Base-by-base conservation (phyloP, 2,329 filamentous ascomycete species). In the Drechslerella coelobrocha region DNA sequence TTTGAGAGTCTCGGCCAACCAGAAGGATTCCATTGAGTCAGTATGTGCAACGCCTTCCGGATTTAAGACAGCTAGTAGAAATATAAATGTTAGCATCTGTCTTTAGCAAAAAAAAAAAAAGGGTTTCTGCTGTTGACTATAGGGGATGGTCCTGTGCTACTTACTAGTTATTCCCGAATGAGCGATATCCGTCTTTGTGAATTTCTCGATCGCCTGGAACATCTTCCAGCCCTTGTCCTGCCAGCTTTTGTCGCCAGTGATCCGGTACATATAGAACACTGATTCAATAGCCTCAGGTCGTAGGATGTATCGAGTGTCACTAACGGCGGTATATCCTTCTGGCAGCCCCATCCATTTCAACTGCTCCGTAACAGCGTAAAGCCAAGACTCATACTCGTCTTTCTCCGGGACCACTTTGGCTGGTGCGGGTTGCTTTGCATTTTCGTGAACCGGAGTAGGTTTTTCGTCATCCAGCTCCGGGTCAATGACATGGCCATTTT, bases 1-100 rank as follows among this genome's bases (percentile, higher is more conserved):
- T 82, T 96, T 97, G 75, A 96, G 81, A 41, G 91, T 96, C 82
- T 96, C 92, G 2, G 89, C 89, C 71, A 91, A 82, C 90, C 92
- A 96, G 79, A 95, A 96, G 76, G 89, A 92, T 81, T 96, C 89
- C 89, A 93, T 92, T 55, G 83, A 83, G 76, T 90, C 86, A 82
- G 78, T 66, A 79, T 78, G 45, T 80, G 3, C 12, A 10, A 1
- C 8, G n/a, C 9, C 27, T 9, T 39, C 21, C 5, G 8, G 6
- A 2, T 57, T 50, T 27, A 66, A 45, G 21, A 66, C 68, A 24
- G 34, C 66, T 66, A 34, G 2, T 12, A 6, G 12, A 50, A 43
- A 29, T 3, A 24, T 24, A 6, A 19, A 5, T n/a, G 26, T 68
- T 31, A 68, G 56, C 21, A 17, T 27, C 24, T 19, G 9, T 55